Conservation (phyloP, 192 early-diverging fungal genomes). For the Kappamyces sp. region DNA sequence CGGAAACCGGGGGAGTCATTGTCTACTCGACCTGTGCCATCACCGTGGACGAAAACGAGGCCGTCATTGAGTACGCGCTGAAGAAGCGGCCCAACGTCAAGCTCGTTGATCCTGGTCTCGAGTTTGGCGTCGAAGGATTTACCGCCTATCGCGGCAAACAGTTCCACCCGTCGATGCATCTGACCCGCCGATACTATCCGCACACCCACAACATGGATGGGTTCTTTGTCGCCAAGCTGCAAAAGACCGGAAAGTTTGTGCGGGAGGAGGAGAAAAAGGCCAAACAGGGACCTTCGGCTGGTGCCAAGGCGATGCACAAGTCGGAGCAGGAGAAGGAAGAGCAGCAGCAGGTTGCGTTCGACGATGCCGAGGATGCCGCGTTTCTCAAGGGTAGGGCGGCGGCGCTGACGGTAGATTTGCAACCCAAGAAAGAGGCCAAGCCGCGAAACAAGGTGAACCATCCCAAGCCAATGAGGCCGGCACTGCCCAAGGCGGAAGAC, state of each 20-base stretch:
- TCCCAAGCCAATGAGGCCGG: neutral
- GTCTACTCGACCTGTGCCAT: constrained; percentile 99
- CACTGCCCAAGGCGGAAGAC: neutral
- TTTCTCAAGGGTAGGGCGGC: constrained; percentile 42
- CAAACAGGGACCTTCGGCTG: constrained; percentile 19
- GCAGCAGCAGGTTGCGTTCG: constrained; percentile 41
- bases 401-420: neutral
- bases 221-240: constrained; percentile 97
- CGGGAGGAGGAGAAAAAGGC: constrained; percentile 34
- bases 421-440: neutral
- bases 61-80: constrained; percentile 92
- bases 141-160: constrained; percentile 75
- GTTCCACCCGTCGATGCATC: constrained; percentile 76
- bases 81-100: constrained; percentile 90
- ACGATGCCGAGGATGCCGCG: constrained; percentile 58
- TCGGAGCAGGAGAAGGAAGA: constrained; percentile 21
- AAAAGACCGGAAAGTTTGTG: constrained; percentile 85
- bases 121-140: constrained; percentile 94
- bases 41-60: constrained; percentile 96
- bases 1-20: constrained; percentile 89
- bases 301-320: constrained; percentile 17
- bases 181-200: constrained; percentile 90
- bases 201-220: constrained; percentile 99
- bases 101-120: constrained; percentile 81
- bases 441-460: neutral